Evolutionary conservation across 2,329 filamentous ascomycete genomes (phyloP), one percentile per base, ranked within the genome.

Genomic region (Neurospora crassa): DNA sequence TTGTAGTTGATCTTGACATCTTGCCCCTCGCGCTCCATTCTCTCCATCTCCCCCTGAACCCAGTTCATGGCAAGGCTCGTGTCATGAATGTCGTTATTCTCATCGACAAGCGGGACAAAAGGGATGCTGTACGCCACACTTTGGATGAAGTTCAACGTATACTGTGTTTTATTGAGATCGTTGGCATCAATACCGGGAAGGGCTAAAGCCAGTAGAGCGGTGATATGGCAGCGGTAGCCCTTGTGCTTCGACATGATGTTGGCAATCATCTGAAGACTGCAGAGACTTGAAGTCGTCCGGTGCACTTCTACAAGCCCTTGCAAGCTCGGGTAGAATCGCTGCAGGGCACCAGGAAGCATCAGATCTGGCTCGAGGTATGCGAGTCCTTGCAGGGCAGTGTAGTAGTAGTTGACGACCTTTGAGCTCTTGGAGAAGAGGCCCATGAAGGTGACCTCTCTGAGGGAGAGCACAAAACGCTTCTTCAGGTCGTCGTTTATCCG

Each of bases 281-380:
- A 92, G 72, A 99, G 87, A 72, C 95, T 97, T 0, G 96, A 97
- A 5, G 94, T 95, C 2, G 96, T 99, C 70, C 96, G 89, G 82
- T 99, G 96, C 3, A 99, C 96, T 81, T 99, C 96, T 4, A 99
- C 96, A 69, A 99, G 84, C 0, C 96, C 96, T 80, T 99, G 96
- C 81, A 99, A 89, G 75, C 95, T 96, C 12, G 96, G 96, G 78
- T 99, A 99, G 78, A 99, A 98, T 73, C 96, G 89, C 80, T 99
- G 96, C 71, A 99, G 81, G 37, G 96, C 95, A 59, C 96, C 96
- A 0, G 96, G 96, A 1, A 99, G 85, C 72, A 99, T 95, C 76
- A 98, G 84, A 76, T 93, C 90, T 0, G 96, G 96, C 79, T 99
- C 95, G 67, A 99, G 85, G 77, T 92, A 97, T 2, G 96, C 92